These are phyloP conservation scores for Phialocephala subalpina DNA, from an alignment of 2,329 filamentous ascomycete species.

Conservation along the genomic window DNA sequence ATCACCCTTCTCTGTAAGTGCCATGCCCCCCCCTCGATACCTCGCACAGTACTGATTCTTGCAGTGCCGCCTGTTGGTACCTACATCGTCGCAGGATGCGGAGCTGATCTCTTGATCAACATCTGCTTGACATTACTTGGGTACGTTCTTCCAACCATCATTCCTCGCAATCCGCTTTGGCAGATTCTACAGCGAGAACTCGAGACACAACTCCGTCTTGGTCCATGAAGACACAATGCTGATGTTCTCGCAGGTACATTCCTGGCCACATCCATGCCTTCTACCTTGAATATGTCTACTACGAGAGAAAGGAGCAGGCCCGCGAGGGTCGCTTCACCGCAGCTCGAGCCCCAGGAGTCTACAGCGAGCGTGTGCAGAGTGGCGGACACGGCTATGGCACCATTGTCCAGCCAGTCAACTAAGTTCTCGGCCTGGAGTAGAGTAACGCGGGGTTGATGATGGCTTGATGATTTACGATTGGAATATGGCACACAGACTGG, in stretches of 20 bases:
- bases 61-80: slow-evolving; percentile 50
- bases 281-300: slow-evolving; percentile 77
- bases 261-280: slow-evolving; percentile 47
- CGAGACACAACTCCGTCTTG: not conserved
- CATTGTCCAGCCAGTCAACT: slow-evolving; percentile 40
- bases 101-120: slow-evolving; percentile 52
- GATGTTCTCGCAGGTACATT: slow-evolving; percentile 54
- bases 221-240: not conserved
- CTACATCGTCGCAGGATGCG: slow-evolving; percentile 49
- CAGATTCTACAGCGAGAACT: not conserved
- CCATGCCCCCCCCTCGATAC: not conserved
- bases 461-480: slow-evolving; percentile 17
- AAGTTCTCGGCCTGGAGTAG: slow-evolving; percentile 2
- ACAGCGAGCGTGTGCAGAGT: slow-evolving; percentile 75
- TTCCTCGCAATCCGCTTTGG: not conserved
- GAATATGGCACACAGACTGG: not conserved
- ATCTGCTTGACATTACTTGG: slow-evolving; percentile 50
- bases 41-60: slow-evolving; percentile 19
- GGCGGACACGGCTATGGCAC: slow-evolving; percentile 71
- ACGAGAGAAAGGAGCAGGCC: slow-evolving; percentile 72
- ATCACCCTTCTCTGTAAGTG: slow-evolving; percentile 54
- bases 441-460: not conserved
- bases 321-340: slow-evolving; percentile 62
- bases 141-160: slow-evolving; percentile 32
- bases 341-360: slow-evolving; percentile 71